Evolutionary conservation across 352 stramenopile species (phyloP).

Genomic region (Phytopythium delawarense): DNA sequence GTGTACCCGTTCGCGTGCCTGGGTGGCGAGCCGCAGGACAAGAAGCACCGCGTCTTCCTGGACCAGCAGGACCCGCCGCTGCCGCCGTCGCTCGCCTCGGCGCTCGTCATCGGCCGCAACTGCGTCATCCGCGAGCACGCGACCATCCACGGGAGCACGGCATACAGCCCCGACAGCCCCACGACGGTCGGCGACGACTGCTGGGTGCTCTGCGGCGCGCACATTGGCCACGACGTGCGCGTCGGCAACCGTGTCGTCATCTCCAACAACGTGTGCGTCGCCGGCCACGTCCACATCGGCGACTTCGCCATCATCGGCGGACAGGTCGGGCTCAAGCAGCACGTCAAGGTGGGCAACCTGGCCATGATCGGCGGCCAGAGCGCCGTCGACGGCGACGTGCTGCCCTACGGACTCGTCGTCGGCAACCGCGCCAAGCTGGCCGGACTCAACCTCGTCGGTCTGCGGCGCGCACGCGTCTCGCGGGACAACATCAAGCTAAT

Average conservation of each 20-base stretch:
- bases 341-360: conserved; percentile 60
- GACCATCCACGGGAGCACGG: conserved; percentile 77
- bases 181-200: conserved; percentile 72
- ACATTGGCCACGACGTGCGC: conserved; percentile 68
- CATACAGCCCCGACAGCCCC: conserved; percentile 41
- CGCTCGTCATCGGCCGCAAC: conserved; percentile 55
- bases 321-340: conserved; percentile 76
- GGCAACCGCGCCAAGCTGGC: conserved; percentile 77
- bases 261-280: conserved; percentile 81
- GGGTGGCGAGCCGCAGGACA: conserved; percentile 74
- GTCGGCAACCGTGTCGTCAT: conserved; percentile 68
- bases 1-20: conserved; percentile 75
- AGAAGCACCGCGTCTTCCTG: conserved; percentile 48
- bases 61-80: conserved; percentile 6
- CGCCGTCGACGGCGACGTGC: conserved; percentile 75
- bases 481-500: conserved; percentile 71
- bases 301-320: conserved; percentile 74
- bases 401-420: conserved; percentile 71
- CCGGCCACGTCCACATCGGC: conserved; percentile 73
- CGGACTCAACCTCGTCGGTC: conserved; percentile 70
- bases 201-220: conserved; percentile 72
- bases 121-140: conserved; percentile 82
- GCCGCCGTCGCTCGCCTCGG: conserved; percentile 9
- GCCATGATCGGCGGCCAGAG: conserved; percentile 80
- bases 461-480: conserved; percentile 59